Evolutionary conservation across 2,329 filamentous ascomycete species (phyloP).

Genomic region (Coleophoma eucalyptorum): DNA sequence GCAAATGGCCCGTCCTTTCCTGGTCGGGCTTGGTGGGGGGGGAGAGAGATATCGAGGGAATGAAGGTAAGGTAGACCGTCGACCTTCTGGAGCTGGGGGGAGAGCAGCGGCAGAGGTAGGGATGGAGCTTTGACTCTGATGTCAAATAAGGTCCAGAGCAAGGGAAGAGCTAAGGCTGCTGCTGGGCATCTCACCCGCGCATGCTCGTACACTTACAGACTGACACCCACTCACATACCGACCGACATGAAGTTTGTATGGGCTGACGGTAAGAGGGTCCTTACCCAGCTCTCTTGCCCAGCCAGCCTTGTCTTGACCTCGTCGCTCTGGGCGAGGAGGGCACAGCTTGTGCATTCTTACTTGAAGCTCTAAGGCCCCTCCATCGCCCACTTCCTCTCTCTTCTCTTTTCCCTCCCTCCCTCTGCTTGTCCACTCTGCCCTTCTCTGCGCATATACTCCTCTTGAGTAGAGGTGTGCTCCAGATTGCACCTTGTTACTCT

Average conservation of each 20-base stretch:
- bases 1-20: constrained; percentile 1
- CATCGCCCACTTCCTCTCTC: constrained; percentile 1
- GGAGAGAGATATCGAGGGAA: neutral
- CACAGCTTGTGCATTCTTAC: neutral
- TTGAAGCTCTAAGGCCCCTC: neutral
- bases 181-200: neutral
- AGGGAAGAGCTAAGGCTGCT: neutral
- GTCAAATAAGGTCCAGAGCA: too few relatives aligned
- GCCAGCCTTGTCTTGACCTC: too few relatives aligned
- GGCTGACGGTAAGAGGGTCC: too few relatives aligned
- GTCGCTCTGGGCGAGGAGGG: too few relatives aligned
- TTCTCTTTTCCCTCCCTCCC: neutral
- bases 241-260: too few relatives aligned
- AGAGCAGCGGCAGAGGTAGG: neutral
- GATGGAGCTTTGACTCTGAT: neutral
- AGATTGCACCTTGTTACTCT: too few relatives aligned
- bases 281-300: too few relatives aligned
- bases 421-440: neutral
- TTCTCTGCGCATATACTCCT: neutral
- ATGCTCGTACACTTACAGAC: too few relatives aligned
- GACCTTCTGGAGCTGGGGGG: neutral
- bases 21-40: neutral
- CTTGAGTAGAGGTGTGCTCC: too few relatives aligned
- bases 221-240: too few relatives aligned
- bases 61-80: constrained; percentile 6